Base-by-base conservation (phyloP, 2,329 filamentous ascomycete species). In the Ceratocystis cacaofunesta region DNA sequence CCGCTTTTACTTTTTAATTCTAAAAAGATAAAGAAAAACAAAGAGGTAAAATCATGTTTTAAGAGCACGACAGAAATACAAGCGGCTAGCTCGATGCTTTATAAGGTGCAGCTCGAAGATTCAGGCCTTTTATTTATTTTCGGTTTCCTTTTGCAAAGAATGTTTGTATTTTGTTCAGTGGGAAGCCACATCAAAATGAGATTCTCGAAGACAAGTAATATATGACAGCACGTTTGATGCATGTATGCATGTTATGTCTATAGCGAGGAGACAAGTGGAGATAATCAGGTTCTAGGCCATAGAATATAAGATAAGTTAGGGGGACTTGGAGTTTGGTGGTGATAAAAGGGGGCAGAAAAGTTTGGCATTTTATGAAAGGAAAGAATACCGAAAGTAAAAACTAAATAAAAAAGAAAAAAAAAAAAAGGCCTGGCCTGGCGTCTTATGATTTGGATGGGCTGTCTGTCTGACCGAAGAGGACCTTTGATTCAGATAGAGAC, bases 401-500 rank as follows among this genome's bases (percentile, higher is more conserved):
- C 32, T 7, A 12, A 2, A 41, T 12, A 10, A 41, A 41, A 32
- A 1, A 30, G 7, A 5, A 17, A 55, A 25, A 30, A 12, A 17
- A n/a, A 5, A 22, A 52, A 57, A 22, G 4, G 8, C 36, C 36
- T 3, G 36, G 36, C 32, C 32, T 10, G 32, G 32, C 3, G 36
- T 41, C 36, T 5, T 15, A 15, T 41, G 5, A 43, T 36, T 15
- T 8, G 17, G 48, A 50, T 12, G n/a, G 48, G 17, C 48, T 48
- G 46, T 48, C 48, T 48, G 46, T 48, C 46, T 48, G 46, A n/a
- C 17, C 48, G 22, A 41, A 22, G 58, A 41, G 32, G 58, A 15
- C 32, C 58, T 41, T 43, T 41, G 58, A 61, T 61, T 41, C 41
- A 44, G 58, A 61, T n/a, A 36, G 17, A 60, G 55, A 36, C 55